Conservation (phyloP, 257 asterid genomes). For the Pogostemon cablin region DNA sequence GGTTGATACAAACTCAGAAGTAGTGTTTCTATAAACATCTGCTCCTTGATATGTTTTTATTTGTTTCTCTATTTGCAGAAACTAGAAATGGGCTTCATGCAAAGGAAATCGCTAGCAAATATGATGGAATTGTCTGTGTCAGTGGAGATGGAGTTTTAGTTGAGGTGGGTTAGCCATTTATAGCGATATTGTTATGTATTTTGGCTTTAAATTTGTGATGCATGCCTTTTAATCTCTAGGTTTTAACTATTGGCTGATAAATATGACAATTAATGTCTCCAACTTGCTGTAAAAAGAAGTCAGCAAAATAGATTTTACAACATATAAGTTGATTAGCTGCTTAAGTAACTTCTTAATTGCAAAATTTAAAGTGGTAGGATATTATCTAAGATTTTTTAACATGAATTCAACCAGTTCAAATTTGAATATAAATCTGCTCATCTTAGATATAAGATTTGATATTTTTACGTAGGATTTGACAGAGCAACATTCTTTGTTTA, state of each 20-base stretch:
- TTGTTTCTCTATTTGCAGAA: constrained; percentile 50
- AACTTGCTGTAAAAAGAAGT: constrained; percentile 5
- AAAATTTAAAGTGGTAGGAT: constrained; percentile 18
- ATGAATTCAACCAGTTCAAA: constrained; percentile 7
- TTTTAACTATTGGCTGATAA: background rate
- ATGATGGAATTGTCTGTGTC: constrained; percentile 88
- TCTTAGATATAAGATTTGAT: constrained; percentile 5
- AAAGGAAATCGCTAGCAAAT: constrained; percentile 70
- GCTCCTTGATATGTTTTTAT: constrained; percentile 25
- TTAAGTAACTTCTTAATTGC: background rate
- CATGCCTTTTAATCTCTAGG: constrained; percentile 2
- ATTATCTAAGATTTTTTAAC: too few species aligned
- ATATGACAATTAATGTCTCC: constrained; percentile 13
- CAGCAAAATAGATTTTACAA: background rate
- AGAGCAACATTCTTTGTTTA: background rate
- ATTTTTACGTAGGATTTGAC: background rate
- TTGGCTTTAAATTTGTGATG: constrained; percentile 4
- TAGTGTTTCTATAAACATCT: constrained; percentile 1
- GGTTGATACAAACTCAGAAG: constrained; percentile 3
- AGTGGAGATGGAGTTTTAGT: constrained; percentile 95
- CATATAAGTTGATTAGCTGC: background rate
- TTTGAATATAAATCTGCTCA: constrained; percentile 3
- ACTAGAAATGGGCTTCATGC: constrained; percentile 80
- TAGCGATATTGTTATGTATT: background rate
- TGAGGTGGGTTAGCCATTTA: constrained; percentile 64